Conservation (phyloP, 768 basidiomycete genomes). For the Mycena vulgaris region DNA sequence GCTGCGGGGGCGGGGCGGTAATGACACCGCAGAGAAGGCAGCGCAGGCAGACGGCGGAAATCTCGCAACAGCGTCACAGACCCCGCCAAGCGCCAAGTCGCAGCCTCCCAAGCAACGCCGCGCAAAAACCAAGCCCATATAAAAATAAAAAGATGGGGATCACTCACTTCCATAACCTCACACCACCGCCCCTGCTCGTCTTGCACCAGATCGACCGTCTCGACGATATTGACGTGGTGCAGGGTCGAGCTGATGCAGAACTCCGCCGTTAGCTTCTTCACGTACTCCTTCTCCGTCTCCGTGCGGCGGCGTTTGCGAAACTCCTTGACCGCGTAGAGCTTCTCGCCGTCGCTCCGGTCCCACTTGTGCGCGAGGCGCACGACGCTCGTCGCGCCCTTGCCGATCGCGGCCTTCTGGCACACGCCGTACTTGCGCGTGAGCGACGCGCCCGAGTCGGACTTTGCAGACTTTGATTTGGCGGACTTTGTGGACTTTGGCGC, state of each 20-base stretch:
- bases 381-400: slow-evolving; percentile 98
- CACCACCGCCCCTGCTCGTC: slow-evolving; percentile 98
- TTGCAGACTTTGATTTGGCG: not conserved
- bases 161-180: slow-evolving; percentile 90
- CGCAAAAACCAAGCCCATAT: not conserved
- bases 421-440: slow-evolving; percentile 94
- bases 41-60: no score
- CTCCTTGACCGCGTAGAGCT: slow-evolving; percentile 99
- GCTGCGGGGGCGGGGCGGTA: no score
- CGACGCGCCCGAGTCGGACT: slow-evolving; percentile 29
- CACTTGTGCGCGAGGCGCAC: slow-evolving; percentile 98
- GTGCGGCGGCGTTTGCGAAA: slow-evolving; percentile 99
- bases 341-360: slow-evolving; percentile 93
- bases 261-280: slow-evolving; percentile 99
- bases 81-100: no score
- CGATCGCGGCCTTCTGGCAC: slow-evolving; percentile 94
- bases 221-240: slow-evolving; percentile 95
- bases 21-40: no score
- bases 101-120: no score
- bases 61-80: no score
- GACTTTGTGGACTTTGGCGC: no score
- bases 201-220: slow-evolving; percentile 99
- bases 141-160: not conserved
- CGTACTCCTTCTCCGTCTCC: slow-evolving; percentile 98
- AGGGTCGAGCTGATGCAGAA: slow-evolving; percentile 98